Evolutionary conservation across 2,329 filamentous ascomycete species (phyloP).

Genomic region (Aspergillus pseudoterreus): DNA sequence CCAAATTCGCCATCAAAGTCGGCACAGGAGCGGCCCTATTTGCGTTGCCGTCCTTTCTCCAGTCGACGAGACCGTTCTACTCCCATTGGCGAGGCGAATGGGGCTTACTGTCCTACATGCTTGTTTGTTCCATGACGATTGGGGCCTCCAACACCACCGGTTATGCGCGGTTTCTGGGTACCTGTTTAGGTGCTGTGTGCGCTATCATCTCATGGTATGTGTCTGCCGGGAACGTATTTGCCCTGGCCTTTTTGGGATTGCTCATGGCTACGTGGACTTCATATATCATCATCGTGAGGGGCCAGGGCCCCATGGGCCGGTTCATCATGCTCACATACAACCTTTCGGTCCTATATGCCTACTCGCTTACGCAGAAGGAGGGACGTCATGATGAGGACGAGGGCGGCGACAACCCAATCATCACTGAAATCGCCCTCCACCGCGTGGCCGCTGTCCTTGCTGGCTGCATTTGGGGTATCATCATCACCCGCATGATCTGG

Average conservation of each 20-base stretch:
- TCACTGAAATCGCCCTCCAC: slow-evolving; percentile 83
- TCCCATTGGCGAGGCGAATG: slow-evolving; percentile 91
- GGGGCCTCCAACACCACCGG: slow-evolving; percentile 94
- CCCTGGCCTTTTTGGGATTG: slow-evolving; percentile 78
- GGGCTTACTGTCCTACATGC: slow-evolving; percentile 95
- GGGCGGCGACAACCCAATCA: slow-evolving; percentile 76
- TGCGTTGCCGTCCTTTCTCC: slow-evolving; percentile 83
- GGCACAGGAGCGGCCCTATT: slow-evolving; percentile 85
- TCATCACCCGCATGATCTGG: slow-evolving; percentile 87
- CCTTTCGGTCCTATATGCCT: slow-evolving; percentile 88
- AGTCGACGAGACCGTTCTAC: slow-evolving; percentile 73
- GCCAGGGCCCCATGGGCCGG: slow-evolving; percentile 83
- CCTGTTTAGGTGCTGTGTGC: slow-evolving; percentile 71
- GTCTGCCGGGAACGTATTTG: slow-evolving; percentile 67
- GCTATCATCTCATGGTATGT: slow-evolving; percentile 76
- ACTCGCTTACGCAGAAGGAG: slow-evolving; percentile 77
- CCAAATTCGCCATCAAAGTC: slow-evolving; percentile 85
- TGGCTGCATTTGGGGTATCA: slow-evolving; percentile 87
- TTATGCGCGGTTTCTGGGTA: slow-evolving; percentile 80
- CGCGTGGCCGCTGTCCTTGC: slow-evolving; percentile 80
- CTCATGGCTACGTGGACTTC: slow-evolving; percentile 78
- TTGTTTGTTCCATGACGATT: slow-evolving; percentile 96
- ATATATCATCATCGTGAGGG: slow-evolving; percentile 79
- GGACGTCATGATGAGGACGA: slow-evolving; percentile 81
- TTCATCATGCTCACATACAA: slow-evolving; percentile 97